Conservation (phyloP, 192 early-diverging fungal genomes). For the Coemansia sp. region DNA sequence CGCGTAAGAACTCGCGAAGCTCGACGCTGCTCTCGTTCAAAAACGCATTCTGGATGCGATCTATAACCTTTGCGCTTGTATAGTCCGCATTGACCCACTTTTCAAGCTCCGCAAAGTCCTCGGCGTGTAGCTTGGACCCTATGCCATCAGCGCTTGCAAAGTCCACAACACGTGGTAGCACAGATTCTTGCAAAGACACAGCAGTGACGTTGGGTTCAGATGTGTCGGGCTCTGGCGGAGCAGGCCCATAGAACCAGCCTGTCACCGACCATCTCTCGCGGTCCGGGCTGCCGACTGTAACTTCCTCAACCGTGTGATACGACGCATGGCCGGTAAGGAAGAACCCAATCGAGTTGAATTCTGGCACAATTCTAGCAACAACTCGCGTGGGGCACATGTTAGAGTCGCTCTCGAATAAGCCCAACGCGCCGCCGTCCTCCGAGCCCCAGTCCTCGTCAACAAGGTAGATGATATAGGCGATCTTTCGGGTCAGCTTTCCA, state of each 20-base stretch:
- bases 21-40: slow-evolving; percentile 45
- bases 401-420: slow-evolving; percentile 59
- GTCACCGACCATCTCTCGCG: slow-evolving; percentile 62
- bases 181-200: slow-evolving; percentile 11
- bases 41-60: slow-evolving; percentile 52
- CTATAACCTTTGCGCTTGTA: slow-evolving; percentile 26
- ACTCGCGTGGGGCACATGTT: slow-evolving; percentile 54
- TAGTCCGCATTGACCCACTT: slow-evolving; percentile 56
- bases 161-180: slow-evolving; percentile 11
- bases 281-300: slow-evolving; percentile 42
- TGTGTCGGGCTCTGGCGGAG: neutral
- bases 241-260: slow-evolving; percentile 67
- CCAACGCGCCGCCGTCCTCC: slow-evolving; percentile 65
- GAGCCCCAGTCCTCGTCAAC: slow-evolving; percentile 64
- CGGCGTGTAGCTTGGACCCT: neutral
- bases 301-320: slow-evolving; percentile 61
- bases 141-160: neutral
- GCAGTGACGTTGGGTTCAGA: neutral
- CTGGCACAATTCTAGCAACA: slow-evolving; percentile 49
- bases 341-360: slow-evolving; percentile 61
- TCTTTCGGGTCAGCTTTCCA: slow-evolving; percentile 56
- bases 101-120: slow-evolving; percentile 4
- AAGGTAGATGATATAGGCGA: slow-evolving; percentile 74
- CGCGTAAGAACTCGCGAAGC: slow-evolving; percentile 29
- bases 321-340: slow-evolving; percentile 61